Base-by-base conservation (phyloP, 2,329 filamentous ascomycete species). In the Didymella sp. region DNA sequence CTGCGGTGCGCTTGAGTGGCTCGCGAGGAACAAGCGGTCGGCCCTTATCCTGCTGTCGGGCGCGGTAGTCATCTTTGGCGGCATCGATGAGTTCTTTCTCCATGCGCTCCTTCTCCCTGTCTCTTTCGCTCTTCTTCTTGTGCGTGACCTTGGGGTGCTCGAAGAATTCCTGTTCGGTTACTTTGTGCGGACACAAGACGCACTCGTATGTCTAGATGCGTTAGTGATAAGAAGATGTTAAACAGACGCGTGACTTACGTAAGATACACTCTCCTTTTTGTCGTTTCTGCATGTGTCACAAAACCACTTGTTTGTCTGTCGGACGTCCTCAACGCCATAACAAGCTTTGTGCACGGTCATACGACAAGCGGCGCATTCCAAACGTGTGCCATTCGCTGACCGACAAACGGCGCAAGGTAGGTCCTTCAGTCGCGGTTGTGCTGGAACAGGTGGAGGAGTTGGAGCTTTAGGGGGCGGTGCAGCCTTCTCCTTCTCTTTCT, bases 251-350 rank as follows among this genome's bases (percentile, higher is more conserved):
- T 4, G 8, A 27, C 87, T 74, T 82, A 90, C 89, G 56, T 96
- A 94, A n/a, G 95, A 97, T 41, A 96, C 89, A 64, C 91, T 88
- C 5, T 94, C 92, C 69, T 89, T 94, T 74, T 92, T 92, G 73
- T 99, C 95, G 71, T 99, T 99, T 33, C 87, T 83, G 76, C 95
- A 99, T 85, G 93, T 96, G 77, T 98, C 95, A 76, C 95, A 99
- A 37, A 89, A 86, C 95, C 95, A 99, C 76, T 96, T 96, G 54
- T 67, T 68, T 41, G 83, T 85, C 28, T 86, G 84, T 38, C 90
- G 86, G 54, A 77, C 78, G 46, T 89, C 87, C 42, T 89, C 86
- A 28, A 98, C 83, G n/a, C 95, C 95, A 72, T 98, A 99, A 77
- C 95, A 99, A 60, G 87, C 87, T 51, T 90, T 89, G 76, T 99